Evolutionary conservation across 768 basidiomycete species (phyloP), one percentile per base, ranked within the genome.

Genomic region (Amanita brunnescens): DNA sequence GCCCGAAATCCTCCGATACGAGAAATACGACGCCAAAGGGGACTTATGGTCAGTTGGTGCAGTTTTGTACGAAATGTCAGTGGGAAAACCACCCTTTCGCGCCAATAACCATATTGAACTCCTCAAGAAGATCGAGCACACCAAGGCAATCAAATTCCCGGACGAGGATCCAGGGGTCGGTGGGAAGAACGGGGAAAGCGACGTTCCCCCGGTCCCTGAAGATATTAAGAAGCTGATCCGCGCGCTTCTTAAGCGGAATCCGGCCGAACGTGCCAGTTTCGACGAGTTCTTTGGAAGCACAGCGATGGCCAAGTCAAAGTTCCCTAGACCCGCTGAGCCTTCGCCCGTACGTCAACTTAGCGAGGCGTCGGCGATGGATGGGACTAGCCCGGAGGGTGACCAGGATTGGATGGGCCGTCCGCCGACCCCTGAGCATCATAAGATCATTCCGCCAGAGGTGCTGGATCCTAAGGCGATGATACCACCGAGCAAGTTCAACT

Each of bases 41-140:
- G 96, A 99, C 64, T 75, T 99, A 1, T 99, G 96, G 96, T 94
- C 91, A 26, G 93, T 98, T 42, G 96, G 96, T 5, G 91, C 96
- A 0, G 94, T 99, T 20, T 71, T 98, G 2, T 99, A 84, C 68
- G 96, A 99, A 67, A 97, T 96, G 86, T 76, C 82, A 14, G 88
- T 91, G 29, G 96, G 94, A 2, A 84, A 83, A 59, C 89, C 96
- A 1, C 96, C 96, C 0, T 99, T 94, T 67, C 84, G 94, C 13
- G 96, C 96, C 0, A 81, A 84, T 66, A 99, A 98, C 62, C 95
- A 97, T 64, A 87, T 98, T 59, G 96, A 97, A 60, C 78, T 99
- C 7, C 70, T 96, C 39, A 89, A 89, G 73, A 88, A 80, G 77
- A 97, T 97, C 52, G 94, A 96, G 63, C 76, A 79, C 37, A 83